Evolutionary conservation across 345 rosid species (phyloP).

Genomic region (Ceriops zippeliana): DNA sequence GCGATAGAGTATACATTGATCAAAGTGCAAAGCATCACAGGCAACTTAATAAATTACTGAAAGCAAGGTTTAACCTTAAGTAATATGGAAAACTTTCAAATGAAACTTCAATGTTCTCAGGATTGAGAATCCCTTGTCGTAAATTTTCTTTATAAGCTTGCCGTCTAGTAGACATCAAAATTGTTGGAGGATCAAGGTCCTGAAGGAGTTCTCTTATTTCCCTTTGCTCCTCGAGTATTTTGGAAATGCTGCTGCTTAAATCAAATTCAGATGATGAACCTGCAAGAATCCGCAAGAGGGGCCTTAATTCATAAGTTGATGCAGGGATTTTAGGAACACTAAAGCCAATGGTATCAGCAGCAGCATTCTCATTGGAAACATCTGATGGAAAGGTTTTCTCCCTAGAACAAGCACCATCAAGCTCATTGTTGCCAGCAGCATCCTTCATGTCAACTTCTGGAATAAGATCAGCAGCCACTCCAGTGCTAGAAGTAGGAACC

Average conservation of each 20-base stretch:
- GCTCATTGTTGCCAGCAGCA: conserved; percentile 48
- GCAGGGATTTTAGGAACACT: conserved; percentile 55
- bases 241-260: conserved; percentile 53
- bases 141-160: conserved; percentile 69
- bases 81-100: conserved; percentile 81
- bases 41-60: background rate
- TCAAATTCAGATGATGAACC: conserved; percentile 54
- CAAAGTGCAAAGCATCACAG: background rate
- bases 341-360: conserved; percentile 45
- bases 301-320: conserved; percentile 56
- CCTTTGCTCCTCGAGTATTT: conserved; percentile 55
- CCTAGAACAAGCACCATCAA: conserved; percentile 46
- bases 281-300: conserved; percentile 59
- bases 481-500: conserved; percentile 47
- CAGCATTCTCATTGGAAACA: conserved; percentile 47
- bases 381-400: conserved; percentile 51
- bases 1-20: background rate
- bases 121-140: conserved; percentile 58
- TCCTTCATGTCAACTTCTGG: conserved; percentile 76
- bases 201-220: conserved; percentile 51
- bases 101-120: conserved; percentile 66
- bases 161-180: conserved; percentile 51
- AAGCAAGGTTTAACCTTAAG: conserved; percentile 49
- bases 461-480: conserved; percentile 34
- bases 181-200: conserved; percentile 46